These are phyloP conservation scores for Camelina hispida DNA, from an alignment of 345 rosid species.

Conservation along the genomic window DNA sequence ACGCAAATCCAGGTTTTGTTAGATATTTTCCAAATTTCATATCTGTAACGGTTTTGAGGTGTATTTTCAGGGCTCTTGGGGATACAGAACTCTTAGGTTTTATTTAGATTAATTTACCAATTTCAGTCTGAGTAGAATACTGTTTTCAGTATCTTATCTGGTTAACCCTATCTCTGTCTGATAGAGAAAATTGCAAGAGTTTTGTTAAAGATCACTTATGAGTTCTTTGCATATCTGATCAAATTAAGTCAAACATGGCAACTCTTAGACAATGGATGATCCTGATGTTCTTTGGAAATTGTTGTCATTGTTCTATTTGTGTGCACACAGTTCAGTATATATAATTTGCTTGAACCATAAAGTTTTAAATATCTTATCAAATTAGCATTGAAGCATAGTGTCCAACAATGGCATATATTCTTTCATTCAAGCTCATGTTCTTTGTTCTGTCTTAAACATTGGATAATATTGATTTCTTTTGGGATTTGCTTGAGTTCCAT, in stretches of 20 bases:
- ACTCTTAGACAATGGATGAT: neutral
- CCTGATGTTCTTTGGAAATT: neutral
- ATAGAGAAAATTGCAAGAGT: neutral
- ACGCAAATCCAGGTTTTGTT: neutral
- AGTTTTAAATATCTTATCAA: no score
- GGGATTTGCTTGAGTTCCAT: neutral
- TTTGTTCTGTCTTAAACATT: neutral
- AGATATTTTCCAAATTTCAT: neutral
- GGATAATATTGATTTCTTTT: neutral
- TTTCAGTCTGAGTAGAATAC: neutral
- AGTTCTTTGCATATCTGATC: neutral
- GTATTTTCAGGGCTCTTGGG: no score
- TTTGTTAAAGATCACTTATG: neutral
- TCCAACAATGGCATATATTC: neutral
- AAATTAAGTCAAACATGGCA: neutral
- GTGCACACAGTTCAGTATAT: neutral
- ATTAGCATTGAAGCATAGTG: neutral
- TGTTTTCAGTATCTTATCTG: neutral
- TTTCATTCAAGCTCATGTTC: neutral
- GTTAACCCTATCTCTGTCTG: neutral
- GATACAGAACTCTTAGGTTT: neutral
- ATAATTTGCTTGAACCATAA: neutral
- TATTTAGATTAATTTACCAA: neutral
- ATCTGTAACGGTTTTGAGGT: neutral
- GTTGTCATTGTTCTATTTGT: neutral